Evolutionary conservation across 225 moss, liverwort and hornwort species (phyloP).

Genomic region (Straminergon stramineum): DNA sequence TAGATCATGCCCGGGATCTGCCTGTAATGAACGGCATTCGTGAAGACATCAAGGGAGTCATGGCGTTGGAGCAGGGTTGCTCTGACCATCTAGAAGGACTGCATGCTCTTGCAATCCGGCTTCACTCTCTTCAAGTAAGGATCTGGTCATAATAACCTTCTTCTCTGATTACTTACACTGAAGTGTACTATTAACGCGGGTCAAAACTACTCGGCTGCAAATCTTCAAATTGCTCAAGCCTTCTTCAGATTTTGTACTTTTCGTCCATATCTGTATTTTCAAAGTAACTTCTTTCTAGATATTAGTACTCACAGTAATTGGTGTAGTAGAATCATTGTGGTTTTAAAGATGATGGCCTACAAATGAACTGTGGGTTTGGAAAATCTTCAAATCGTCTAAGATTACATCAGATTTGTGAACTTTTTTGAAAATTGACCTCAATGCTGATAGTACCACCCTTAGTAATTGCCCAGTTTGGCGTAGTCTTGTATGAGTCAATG

Average conservation of each 20-base stretch:
- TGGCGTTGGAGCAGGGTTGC: slow-evolving; percentile 54
- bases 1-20: slow-evolving; percentile 54
- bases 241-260: neutral
- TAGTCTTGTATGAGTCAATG: neutral
- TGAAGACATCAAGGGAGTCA: slow-evolving; percentile 55
- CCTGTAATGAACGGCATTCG: slow-evolving; percentile 64
- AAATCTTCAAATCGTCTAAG: neutral
- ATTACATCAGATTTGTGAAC: neutral
- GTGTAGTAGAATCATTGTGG: neutral
- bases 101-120: slow-evolving; percentile 46
- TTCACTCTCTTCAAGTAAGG: slow-evolving; percentile 45
- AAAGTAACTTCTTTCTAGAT: neutral
- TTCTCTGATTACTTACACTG: neutral
- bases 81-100: slow-evolving; percentile 53
- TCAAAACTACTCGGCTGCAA: neutral
- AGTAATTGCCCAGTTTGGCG: neutral
- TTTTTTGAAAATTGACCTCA: neutral
- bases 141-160: neutral
- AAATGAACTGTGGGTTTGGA: neutral
- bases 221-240: neutral
- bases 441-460: neutral
- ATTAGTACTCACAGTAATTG: neutral
- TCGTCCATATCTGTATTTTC: neutral
- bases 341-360: neutral
- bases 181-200: neutral